Evolutionary conservation across 2,329 filamentous ascomycete genomes (phyloP), one percentile per base, ranked within the genome.

Genomic region (Aspergillus intermedius): DNA sequence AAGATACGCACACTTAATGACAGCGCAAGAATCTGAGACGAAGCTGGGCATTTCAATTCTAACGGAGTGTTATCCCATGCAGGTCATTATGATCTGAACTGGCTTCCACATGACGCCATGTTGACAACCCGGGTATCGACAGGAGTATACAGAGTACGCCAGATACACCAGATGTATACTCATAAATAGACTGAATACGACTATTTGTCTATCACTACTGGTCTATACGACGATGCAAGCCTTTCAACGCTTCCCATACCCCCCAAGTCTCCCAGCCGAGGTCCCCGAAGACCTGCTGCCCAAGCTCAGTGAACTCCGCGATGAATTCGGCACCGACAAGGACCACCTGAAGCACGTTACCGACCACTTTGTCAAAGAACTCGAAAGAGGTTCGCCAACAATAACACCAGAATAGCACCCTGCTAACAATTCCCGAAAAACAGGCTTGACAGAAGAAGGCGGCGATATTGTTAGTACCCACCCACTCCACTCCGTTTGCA

Each of bases 301-400:
- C 45, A 83, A 94, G 73, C 86, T 95, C 62, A 81, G 85, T 65
- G 75, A 78, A 52, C 77, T 95, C 17, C 89, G 95, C 73, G 78
- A 88, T 53, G 73, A 84, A 51, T 94, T 96, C 70, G 83, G 81
- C 4, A 79, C 95, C 28, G 78, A 84, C 49, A 78, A 78, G 0
- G 70, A 78, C 34, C 90, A 86, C 75, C 79, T 95, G 47, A 95
- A 94, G 78, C 72, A 81, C 49, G 91, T 96, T 65, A 89, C 87
- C n/a, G 76, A 86, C 35, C 88, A 93, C 66, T 95, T 95, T 64
- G 77, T 90, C 37, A 75, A 76, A 9, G 91, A 96, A 73, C 80
- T 96, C 42, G 79, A 83, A 45, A 91, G 91, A 73, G 88, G 87
- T 84, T 65, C 56, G 69, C 17, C 37, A 8, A 12, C 17, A 19